Percentiles rank a stretch among this genome's conserved stretches.
phyloP scores from a whole-genome alignment of 805 yeast species.

The Candida glaebosa region DNA sequence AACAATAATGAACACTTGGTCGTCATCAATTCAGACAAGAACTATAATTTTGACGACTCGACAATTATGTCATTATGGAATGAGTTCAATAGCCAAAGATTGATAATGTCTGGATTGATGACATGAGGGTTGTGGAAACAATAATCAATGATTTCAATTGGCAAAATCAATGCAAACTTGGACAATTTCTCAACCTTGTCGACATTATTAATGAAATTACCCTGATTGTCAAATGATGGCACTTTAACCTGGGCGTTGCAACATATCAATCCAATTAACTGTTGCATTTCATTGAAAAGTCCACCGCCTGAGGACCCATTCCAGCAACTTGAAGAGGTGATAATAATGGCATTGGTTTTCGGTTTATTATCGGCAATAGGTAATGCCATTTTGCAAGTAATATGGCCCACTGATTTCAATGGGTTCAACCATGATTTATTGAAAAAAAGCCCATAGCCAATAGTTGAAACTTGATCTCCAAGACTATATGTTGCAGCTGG shows the following conservation, averaged over 20 bases:
- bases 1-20: too few relatives aligned
- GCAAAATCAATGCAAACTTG: slow-evolving; percentile 29
- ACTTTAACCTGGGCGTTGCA: slow-evolving; percentile 39
- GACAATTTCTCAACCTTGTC: slow-evolving; percentile 26
- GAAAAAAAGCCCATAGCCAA: slow-evolving; percentile 42
- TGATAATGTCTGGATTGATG: slow-evolving; percentile 14
- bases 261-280: slow-evolving; percentile 40
- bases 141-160: slow-evolving; percentile 26
- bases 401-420: slow-evolving; percentile 28
- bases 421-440: slow-evolving; percentile 20
- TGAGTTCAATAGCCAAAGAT: slow-evolving; percentile 21
- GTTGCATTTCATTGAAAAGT: slow-evolving; percentile 18
- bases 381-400: slow-evolving; percentile 16
- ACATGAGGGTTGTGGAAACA: slow-evolving; percentile 13
- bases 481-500: background rate
- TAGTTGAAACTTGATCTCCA: slow-evolving; percentile 25
- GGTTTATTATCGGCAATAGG: slow-evolving; percentile 6
- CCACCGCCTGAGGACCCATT: slow-evolving; percentile 53
- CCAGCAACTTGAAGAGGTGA: slow-evolving; percentile 46
- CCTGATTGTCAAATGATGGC: slow-evolving; percentile 13
- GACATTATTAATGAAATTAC: slow-evolving; percentile 3
- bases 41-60: slow-evolving; percentile 18
- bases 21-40: background rate
- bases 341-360: slow-evolving; percentile 16
- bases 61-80: slow-evolving; percentile 19